Evolutionary conservation across 306 rosid species (phyloP), one percentile per base, ranked within the genome.

Genomic region (Corylus americana): DNA sequence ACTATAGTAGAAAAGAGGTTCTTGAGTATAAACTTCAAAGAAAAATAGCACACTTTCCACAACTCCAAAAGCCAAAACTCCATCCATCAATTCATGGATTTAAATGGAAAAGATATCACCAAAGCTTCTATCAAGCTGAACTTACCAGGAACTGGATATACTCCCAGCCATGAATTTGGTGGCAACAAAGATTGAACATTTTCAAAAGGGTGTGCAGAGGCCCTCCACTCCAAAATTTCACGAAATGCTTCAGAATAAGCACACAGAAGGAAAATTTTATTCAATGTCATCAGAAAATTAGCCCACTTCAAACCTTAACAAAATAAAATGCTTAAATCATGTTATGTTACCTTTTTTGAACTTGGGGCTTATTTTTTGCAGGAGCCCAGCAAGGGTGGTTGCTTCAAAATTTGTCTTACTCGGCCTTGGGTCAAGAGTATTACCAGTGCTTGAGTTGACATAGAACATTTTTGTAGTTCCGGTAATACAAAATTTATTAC

Each of bases 201-300:
- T 86, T 96, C 99, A 81, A 96, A 96, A 75, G 99, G 99, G 85
- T 96, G 99, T 42, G 99, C 97, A 29, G 96, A 87, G 73, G 96
- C 93, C 83, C 93, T 93, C 73, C 79, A 88, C 85, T 96, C 99
- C 96, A 96, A 78, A 85, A 93, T 90, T 83, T 96, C 98, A 64
- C 94, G 96, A 80, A 96, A 90, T 79, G 97, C 99, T 96, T 82
- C 82, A 87, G 67, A 76, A 79, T 77, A 69, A 71, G 57, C 49
- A 85, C 16, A 50, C n/a, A 69, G 42, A 45, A 54, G 37, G 47
- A 70, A 20, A 39, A 44, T 47, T 66, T 78, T 22, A 75, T 62
- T 63, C 68, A 72, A 44, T 29, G 42, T 51, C 57, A 71, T 53
- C 12, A 70, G 62, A 55, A 78, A 20, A 55, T 61, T 48, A 70